phyloP scores from a whole-genome alignment of 495 filamentous ascomycete species.

The Aspergillus incahuasiensis region DNA sequence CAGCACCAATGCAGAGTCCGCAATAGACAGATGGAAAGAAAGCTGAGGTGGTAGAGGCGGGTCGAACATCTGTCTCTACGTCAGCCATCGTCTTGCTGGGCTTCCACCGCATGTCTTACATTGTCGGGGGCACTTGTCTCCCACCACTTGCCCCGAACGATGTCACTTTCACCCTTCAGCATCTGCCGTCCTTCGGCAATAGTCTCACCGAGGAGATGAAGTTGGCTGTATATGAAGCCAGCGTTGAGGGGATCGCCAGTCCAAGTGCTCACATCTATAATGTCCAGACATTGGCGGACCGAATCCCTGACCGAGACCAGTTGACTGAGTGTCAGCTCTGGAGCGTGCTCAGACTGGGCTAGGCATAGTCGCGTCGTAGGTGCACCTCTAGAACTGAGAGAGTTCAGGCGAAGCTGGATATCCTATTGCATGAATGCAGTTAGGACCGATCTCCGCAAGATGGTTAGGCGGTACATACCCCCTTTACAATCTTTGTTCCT shows the following conservation, averaged over 20 bases:
- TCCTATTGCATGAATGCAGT: conserved; percentile 32
- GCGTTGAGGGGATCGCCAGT: conserved; percentile 55
- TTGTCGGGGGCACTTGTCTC: conserved; percentile 49
- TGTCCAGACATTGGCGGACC: conserved; percentile 73
- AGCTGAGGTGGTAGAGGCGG: conserved; percentile 56
- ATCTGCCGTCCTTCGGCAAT: conserved; percentile 62
- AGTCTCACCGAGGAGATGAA: conserved; percentile 70
- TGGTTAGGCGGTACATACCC: conserved; percentile 46
- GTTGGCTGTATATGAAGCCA: conserved; percentile 71
- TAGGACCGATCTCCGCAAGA: not conserved
- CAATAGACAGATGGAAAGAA: conserved; percentile 70
- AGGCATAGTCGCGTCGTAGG: conserved; percentile 53
- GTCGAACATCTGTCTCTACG: conserved; percentile 43
- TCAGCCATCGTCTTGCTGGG: not conserved
- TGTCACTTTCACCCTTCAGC: conserved; percentile 46
- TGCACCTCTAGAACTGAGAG: conserved; percentile 41
- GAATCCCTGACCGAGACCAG: conserved; percentile 64
- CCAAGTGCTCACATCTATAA: conserved; percentile 70
- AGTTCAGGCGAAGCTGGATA: conserved; percentile 45
- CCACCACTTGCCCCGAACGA: conserved; percentile 52
- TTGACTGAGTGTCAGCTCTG: conserved; percentile 57
- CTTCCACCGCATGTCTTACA: conserved; percentile 27
- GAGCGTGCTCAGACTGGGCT: conserved; percentile 43
- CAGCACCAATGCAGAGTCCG: conserved; percentile 72
- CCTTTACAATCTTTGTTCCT: conserved; percentile 71